Conservation (phyloP, 164 flowering plant genomes). For the Dillenia suffruticosa region DNA sequence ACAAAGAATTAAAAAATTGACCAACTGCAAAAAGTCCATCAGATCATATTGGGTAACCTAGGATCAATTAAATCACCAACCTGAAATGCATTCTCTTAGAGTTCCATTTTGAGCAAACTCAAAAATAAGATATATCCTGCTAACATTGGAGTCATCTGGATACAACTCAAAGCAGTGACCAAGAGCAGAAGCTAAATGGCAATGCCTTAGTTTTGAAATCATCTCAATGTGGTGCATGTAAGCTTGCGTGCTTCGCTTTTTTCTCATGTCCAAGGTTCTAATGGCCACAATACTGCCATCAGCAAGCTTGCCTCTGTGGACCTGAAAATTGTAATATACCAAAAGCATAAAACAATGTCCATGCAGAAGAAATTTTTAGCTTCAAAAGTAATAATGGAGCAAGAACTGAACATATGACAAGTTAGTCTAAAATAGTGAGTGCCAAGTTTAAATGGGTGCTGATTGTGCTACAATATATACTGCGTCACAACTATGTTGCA, state of each 20-base stretch:
- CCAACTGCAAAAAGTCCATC: too few species aligned
- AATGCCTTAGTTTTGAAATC: constrained; percentile 83
- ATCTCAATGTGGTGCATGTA: constrained; percentile 72
- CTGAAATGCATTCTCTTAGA: constrained; percentile 64
- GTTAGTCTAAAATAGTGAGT: too few species aligned
- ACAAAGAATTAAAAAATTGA: too few species aligned
- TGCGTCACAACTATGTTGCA: too few species aligned
- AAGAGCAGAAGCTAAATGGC: constrained; percentile 80
- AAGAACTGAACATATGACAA: too few species aligned
- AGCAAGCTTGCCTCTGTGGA: constrained; percentile 74
- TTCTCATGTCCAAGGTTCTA: constrained; percentile 79
- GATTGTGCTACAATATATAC: too few species aligned
- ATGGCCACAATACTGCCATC: constrained; percentile 73
- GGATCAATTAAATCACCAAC: constrained; percentile 33
- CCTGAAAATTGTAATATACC: constrained; percentile 30
- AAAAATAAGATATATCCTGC: constrained; percentile 81
- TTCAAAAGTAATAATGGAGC: too few species aligned
- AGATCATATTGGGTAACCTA: too few species aligned
- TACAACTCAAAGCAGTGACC: constrained; percentile 95
- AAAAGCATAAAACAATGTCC: too few species aligned
- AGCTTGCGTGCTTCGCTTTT: constrained; percentile 49
- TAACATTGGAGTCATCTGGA: constrained; percentile 87
- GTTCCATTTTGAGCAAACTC: constrained; percentile 83
- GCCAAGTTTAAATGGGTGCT: too few species aligned
- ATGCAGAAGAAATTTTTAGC: too few species aligned